Evolutionary conservation across 495 filamentous ascomycete species (phyloP).

Genomic region (Tuber aestivum): DNA sequence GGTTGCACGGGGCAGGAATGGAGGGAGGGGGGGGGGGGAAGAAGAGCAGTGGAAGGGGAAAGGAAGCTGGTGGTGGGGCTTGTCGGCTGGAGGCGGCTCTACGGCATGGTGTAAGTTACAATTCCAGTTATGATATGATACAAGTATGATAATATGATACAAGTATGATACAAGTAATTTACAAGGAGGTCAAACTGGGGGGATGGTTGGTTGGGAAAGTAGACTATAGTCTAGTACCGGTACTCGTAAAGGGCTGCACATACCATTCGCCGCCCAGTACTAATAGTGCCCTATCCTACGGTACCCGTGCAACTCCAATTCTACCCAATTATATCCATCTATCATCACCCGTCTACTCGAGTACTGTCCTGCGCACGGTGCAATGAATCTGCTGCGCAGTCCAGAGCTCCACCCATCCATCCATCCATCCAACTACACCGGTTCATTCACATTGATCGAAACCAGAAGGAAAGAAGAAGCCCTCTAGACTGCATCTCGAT

Average conservation of each 20-base stretch:
- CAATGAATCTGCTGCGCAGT: background rate
- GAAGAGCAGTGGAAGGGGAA: background rate
- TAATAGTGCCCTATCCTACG: background rate
- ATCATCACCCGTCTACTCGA: background rate
- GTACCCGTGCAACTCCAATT: background rate
- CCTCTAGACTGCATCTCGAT: background rate
- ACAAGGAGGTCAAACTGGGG: too few relatives aligned
- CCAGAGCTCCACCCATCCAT: background rate
- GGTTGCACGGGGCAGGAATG: slow-evolving; percentile 10
- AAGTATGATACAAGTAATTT: too few relatives aligned
- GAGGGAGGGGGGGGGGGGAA: background rate
- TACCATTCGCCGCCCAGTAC: slow-evolving; percentile 15
- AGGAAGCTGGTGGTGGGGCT: slow-evolving; percentile 19
- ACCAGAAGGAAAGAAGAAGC: background rate
- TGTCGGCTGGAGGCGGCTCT: slow-evolving; percentile 25
- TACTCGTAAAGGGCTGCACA: slow-evolving; percentile 7
- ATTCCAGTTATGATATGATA: background rate
- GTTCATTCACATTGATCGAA: background rate
- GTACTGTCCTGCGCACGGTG: background rate
- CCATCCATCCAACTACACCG: background rate
- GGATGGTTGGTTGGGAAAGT: background rate
- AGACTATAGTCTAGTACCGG: too few relatives aligned
- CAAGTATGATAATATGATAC: background rate
- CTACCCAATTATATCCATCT: background rate
- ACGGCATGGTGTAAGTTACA: slow-evolving; percentile 12